A percentile compares a stretch with the other conserved stretches of the same genome.
Evolutionary conservation across 2,329 filamentous ascomycete genomes (phyloP).

Genomic region (Cladobotryum mycophilum): DNA sequence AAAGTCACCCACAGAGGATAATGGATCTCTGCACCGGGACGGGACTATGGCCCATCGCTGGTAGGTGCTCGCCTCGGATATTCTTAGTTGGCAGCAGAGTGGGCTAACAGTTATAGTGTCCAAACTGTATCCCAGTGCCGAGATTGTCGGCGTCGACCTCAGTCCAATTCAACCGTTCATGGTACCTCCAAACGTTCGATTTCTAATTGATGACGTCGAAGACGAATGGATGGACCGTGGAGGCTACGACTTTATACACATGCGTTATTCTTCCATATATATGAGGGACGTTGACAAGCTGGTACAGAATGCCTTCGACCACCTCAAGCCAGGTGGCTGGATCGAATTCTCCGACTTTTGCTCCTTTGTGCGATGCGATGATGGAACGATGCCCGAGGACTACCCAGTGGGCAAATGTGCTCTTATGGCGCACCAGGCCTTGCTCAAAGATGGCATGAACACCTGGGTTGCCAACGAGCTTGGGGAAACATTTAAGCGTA

Average conservation of each 20-base stretch:
- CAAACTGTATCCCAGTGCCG: constrained; percentile 29
- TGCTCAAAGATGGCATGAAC: constrained; percentile 15
- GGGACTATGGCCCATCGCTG: constrained; percentile 38
- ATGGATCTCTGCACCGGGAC: constrained; percentile 35
- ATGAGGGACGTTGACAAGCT: constrained; percentile 15
- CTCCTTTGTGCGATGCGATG: constrained; percentile 28
- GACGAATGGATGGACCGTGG: constrained; percentile 24
- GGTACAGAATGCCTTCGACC: constrained; percentile 14
- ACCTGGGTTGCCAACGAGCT: constrained; percentile 14
- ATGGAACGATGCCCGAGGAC: constrained; percentile 22
- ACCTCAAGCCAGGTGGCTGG: constrained; percentile 38
- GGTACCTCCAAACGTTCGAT: constrained; percentile 35
- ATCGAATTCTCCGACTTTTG: constrained; percentile 37
- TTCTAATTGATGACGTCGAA: constrained; percentile 31
- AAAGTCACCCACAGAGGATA: constrained; percentile 27
- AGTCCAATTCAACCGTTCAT: constrained; percentile 34
- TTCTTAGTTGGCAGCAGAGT: background rate
- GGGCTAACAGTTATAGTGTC: constrained; percentile 16
- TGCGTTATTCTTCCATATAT: constrained; percentile 19
- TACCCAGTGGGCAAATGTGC: constrained; percentile 13
- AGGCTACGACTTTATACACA: constrained; percentile 25
- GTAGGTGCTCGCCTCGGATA: constrained; percentile 11
- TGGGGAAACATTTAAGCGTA: constrained; percentile 11
- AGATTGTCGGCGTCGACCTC: constrained; percentile 33
- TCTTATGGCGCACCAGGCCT: constrained; percentile 10